A percentile compares a stretch with the other conserved stretches of the same genome.
These are phyloP conservation scores for Lichenothelia convexa DNA, from an alignment of 495 filamentous ascomycete species.

Conservation along the genomic window DNA sequence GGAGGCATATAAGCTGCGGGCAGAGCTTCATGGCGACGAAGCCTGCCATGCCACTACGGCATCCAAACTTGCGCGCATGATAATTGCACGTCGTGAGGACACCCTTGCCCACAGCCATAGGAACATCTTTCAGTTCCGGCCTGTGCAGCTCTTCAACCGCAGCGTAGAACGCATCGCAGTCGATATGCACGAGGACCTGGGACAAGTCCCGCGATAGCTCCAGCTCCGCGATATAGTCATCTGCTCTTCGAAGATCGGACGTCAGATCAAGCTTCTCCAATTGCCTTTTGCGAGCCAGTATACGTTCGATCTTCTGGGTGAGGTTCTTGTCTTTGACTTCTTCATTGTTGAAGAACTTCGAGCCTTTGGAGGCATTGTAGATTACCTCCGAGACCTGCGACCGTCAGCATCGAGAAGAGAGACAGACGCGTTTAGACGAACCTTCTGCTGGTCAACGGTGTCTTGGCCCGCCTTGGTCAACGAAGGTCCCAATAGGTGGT, in stretches of 20 bases:
- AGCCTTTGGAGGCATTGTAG: slow-evolving; percentile 90
- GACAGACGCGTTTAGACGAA: slow-evolving; percentile 26
- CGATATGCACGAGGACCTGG: slow-evolving; percentile 75
- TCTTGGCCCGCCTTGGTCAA: slow-evolving; percentile 91
- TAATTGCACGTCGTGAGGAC: slow-evolving; percentile 96
- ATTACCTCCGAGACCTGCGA: slow-evolving; percentile 98
- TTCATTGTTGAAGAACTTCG: slow-evolving; percentile 92
- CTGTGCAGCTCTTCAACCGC: slow-evolving; percentile 85
- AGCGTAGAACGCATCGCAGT: slow-evolving; percentile 97
- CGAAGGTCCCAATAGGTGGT: slow-evolving; percentile 72
- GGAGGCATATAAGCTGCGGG: slow-evolving; percentile 66
- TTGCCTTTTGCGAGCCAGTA: slow-evolving; percentile 55
- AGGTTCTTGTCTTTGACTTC: slow-evolving; percentile 64
- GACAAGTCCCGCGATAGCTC: slow-evolving; percentile 64
- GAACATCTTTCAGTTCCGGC: slow-evolving; percentile 73
- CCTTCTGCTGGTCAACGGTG: slow-evolving; percentile 77
- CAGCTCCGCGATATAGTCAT: slow-evolving; percentile 64
- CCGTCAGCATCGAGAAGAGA: slow-evolving; percentile 8
- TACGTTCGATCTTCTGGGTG: slow-evolving; percentile 71
- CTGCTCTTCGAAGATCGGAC: slow-evolving; percentile 52
- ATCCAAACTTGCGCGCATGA: slow-evolving; percentile 71
- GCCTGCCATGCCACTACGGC: slow-evolving; percentile 82
- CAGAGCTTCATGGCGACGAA: slow-evolving; percentile 94
- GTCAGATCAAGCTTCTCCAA: slow-evolving; percentile 62
- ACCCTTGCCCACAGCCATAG: slow-evolving; percentile 84